A percentile compares a stretch with the other conserved stretches of the same genome.
phyloP scores from a whole-genome alignment of 352 stramenopile genomes.

The Pythium biforme region DNA sequence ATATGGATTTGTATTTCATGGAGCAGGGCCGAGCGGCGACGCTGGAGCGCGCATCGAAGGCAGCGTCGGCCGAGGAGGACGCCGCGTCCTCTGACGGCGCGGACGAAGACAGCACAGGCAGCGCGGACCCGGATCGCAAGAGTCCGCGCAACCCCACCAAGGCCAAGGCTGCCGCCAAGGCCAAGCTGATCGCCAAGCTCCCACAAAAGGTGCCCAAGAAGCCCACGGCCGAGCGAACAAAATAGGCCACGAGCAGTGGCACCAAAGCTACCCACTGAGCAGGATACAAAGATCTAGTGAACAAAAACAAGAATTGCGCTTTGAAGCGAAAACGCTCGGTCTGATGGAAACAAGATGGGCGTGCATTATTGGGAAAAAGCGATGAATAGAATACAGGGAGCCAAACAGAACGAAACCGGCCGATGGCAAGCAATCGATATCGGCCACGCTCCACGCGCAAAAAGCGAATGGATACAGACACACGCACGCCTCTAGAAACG shows the following conservation, averaged over 20 bases:
- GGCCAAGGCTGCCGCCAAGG: slow-evolving; percentile 12
- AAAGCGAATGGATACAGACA: too few relatives aligned
- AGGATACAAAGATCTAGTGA: not conserved
- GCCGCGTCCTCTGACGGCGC: slow-evolving; percentile 13
- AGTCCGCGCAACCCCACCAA: slow-evolving; percentile 24
- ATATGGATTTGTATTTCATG: not conserved
- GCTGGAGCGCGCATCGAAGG: slow-evolving; percentile 11
- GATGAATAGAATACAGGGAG: slow-evolving; percentile 26
- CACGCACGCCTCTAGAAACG: too few relatives aligned
- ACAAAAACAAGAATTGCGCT: slow-evolving; percentile 1
- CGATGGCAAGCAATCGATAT: too few relatives aligned
- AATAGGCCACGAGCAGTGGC: not conserved
- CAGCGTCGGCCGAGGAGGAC: slow-evolving; percentile 7
- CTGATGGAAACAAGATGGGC: not conserved
- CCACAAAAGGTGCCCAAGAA: slow-evolving; percentile 23
- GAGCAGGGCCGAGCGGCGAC: slow-evolving; percentile 14
- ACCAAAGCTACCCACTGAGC: too few relatives aligned
- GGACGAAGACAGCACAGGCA: slow-evolving; percentile 23
- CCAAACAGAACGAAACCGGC: slow-evolving; percentile 1
- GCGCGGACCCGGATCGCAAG: slow-evolving; percentile 22
- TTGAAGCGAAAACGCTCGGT: slow-evolving; percentile 14
- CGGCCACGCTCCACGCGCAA: too few relatives aligned
- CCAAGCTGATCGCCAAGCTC: slow-evolving; percentile 19
- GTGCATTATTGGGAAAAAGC: slow-evolving; percentile 5
- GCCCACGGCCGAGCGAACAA: slow-evolving; percentile 12